Base-by-base conservation (phyloP, 1,284 basidiomycete genomes). In the Boletellus sp. region DNA sequence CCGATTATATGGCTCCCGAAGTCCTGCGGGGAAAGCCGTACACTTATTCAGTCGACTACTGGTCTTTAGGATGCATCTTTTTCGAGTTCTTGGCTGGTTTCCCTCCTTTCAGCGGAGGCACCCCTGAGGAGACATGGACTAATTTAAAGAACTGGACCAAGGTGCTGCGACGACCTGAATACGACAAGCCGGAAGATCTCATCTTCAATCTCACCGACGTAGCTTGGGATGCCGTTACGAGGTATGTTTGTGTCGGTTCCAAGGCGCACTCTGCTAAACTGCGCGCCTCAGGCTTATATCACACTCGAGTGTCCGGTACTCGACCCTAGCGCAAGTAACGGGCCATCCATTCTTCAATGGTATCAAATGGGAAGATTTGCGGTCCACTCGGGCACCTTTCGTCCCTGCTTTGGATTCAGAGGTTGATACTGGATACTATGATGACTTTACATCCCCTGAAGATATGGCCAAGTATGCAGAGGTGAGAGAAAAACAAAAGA, bases 401-500 rank as follows among this genome's bases (percentile, higher is more conserved):
- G 90, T 99, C 5, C 97, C 97, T 19, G 89, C 93, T 11, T 82
- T 99, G 35, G 95, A 98, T 66, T 91, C 87, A 19, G 97, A 99
- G 62, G 81, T 92, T 54, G 97, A 97, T 69, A 95, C 95, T 1
- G 96, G 95, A 12, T 99, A 99, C 75, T 99, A 98, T 76, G 97
- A 99, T 70, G 94, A 97, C 69, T 99, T 98, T 70, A 88, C 87
- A 24, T 89, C 83, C 22, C 77, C 81, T 8, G 93, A 95, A 59
- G 97, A 99, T 69, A 97, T 99, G 94, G 94, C 93, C 44, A 98
- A 99, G 75, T 96, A 95, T 65, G 89, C 91, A 33, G 97, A 99
- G 71, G 97, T 99, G 8, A 86, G 91, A 71, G 97, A 98, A 75
- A 99, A 99, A 74, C 94, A 97, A 74, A 79, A 77, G 63, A 94